Evolutionary conservation across 2,329 filamentous ascomycete genomes (phyloP), one percentile per base, ranked within the genome.

Genomic region (Phaeoacremonium minimum): DNA sequence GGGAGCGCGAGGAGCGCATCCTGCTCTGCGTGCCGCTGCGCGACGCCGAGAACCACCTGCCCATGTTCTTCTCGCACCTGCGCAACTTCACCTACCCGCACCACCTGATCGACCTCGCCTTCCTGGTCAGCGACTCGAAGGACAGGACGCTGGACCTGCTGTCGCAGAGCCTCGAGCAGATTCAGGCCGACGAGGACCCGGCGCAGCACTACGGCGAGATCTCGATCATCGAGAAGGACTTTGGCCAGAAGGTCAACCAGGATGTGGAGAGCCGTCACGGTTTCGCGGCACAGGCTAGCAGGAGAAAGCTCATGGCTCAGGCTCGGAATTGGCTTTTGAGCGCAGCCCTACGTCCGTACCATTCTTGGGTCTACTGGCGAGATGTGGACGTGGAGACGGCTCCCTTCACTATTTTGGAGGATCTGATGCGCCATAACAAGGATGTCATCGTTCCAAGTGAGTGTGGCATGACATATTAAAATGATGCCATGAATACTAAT

Each of bases 361-460:
- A 98, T 58, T 96, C 90, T 46, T 98, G 93, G 93, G 93, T 98
- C 8, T 98, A 98, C 58, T 98, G 93, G 93, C 82, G 93, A 62
- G 93, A 98, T 66, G 93, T 95, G 16, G 93, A 98, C 64, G 93
- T 98, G 7, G 89, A 97, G 64, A 98, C 93, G 2, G 93, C 93
- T 3, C 93, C 93, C 0, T 93, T 91, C 55, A 97, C 93, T 1
- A 97, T 98, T 50, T 67, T 98, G 45, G 93, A 98, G 58, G 93
- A 98, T 65, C 67, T 98, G 37, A 98, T 98, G 93, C 82, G 91
- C 45, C 93, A 98, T 56, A 95, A 98, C 66, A 97, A 96, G 64
- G 93, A 98, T 58, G 83, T 98, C 18, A 98, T 96, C 56, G 93
- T 98, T 38, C 93, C 93, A 7, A 98, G 91, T 96, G 73, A 71